Base-by-base conservation (phyloP, 139 green algal species). In the Raphidocelis subcapitata region DNA sequence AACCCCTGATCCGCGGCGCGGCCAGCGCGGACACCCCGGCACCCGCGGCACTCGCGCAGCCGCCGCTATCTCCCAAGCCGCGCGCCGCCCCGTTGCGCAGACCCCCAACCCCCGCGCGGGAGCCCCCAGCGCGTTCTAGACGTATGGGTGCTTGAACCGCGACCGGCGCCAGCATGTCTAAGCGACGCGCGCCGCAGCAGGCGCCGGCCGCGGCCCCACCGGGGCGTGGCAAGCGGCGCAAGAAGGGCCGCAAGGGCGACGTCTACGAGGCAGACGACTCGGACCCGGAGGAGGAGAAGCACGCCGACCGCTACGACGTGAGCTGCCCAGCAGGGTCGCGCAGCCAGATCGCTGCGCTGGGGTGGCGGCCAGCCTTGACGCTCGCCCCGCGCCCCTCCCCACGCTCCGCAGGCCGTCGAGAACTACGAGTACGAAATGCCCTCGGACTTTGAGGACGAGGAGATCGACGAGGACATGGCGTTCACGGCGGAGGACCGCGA, bases 391-490 rank as follows among this genome's bases (percentile, higher is more conserved):
- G 14, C 26, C 29, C 18, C 44, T 16, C 46, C 31, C n/a, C 15
- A 55, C 57, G 37, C 26, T 16, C 41, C 79, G 81, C 88, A 97
- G 88, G 24, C 76, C 33, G 89, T 96, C 28, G 92, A 96, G 14
- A 92, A 89, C 51, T 96, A 95, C 65, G 90, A 97, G 69, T 97
- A 97, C 69, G 88, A 97, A 76, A 72, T 96, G 57, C 91, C 91
- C 0, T 86, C 74, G 0, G 90, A 97, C 67, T 97, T 97, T 82
- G 88, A 97, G 69, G 94, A 98, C 33, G 94, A 98, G 75, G 94
- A 98, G 64, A 98, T 98, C 36, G 92, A 98, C 52, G 94, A 98
- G 66, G 94, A 98, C 41, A 57, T 82, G 18, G 94, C 94, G 2
- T 98, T 98, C 74, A 96, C 82, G 1, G 87, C 77, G 62, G 89